Conservation (phyloP, 352 stramenopile genomes). For the Phytophthora fragariae region DNA sequence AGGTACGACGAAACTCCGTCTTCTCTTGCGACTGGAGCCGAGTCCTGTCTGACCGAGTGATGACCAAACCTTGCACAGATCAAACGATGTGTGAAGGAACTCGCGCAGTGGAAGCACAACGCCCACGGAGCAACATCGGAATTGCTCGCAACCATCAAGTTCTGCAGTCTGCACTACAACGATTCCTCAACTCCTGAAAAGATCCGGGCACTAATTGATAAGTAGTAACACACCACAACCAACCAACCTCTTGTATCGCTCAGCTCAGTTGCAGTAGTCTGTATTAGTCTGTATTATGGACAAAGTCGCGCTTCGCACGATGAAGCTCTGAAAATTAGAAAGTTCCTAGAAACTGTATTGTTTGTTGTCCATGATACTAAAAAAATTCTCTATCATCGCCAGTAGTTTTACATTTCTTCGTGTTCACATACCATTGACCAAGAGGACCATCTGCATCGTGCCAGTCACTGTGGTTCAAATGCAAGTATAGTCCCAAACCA, state of each 20-base stretch:
- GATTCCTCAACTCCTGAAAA: slow-evolving; percentile 56
- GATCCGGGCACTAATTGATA: slow-evolving; percentile 51
- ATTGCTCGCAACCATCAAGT: slow-evolving; percentile 62
- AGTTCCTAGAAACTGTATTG: too few relatives aligned
- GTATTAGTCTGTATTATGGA: too few relatives aligned
- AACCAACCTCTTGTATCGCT: slow-evolving; percentile 1
- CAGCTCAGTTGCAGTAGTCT: neutral
- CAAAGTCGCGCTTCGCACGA: too few relatives aligned
- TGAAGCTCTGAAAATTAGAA: too few relatives aligned
- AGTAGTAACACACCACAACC: slow-evolving; percentile 22
- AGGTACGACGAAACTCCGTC: slow-evolving; percentile 33
- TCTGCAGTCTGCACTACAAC: slow-evolving; percentile 63
- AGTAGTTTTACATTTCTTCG: too few relatives aligned
- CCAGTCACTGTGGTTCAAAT: too few relatives aligned
- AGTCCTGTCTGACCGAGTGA: neutral
- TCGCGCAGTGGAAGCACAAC: slow-evolving; percentile 48
- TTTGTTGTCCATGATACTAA: too few relatives aligned
- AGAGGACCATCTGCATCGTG: too few relatives aligned
- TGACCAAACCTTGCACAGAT: slow-evolving; percentile 42
- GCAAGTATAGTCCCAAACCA: too few relatives aligned
- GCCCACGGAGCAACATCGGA: slow-evolving; percentile 39
- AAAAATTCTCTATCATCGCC: too few relatives aligned
- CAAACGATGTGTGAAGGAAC: slow-evolving; percentile 65
- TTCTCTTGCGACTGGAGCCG: too few relatives aligned
- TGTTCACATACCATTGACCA: too few relatives aligned